A percentile compares a stretch with the other conserved stretches of the same genome.
Conservation (phyloP, 2,329 filamentous ascomycete species). For the Cordyceps farinosa region DNA sequence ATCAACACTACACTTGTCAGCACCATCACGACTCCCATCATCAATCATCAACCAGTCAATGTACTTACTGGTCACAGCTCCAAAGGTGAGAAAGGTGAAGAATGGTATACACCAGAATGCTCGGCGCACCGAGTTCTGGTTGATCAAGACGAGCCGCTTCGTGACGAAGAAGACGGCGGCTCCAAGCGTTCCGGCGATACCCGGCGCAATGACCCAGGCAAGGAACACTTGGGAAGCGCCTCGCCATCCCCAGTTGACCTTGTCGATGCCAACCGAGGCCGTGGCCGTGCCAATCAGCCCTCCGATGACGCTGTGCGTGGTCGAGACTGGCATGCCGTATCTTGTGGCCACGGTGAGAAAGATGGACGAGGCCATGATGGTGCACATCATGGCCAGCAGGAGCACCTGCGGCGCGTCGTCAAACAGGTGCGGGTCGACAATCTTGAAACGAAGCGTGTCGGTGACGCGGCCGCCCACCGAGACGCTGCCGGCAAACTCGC, state of each 20-base stretch:
- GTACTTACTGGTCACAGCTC: constrained; percentile 32
- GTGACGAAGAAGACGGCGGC: constrained; percentile 33
- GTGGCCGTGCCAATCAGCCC: constrained; percentile 36
- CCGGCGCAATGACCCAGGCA: constrained; percentile 37
- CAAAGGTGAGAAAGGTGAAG: constrained; percentile 37
- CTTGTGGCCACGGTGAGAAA: constrained; percentile 51
- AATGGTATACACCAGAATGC: constrained; percentile 36
- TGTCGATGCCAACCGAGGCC: constrained; percentile 33
- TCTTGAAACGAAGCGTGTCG: constrained; percentile 46
- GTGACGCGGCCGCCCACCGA: constrained; percentile 35
- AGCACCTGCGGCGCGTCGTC: constrained; percentile 43
- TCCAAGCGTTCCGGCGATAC: constrained; percentile 32
- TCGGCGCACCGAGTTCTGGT: constrained; percentile 29
- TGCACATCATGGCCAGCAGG: constrained; percentile 53
- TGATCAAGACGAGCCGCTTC: constrained; percentile 31
- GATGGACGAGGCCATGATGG: constrained; percentile 47
- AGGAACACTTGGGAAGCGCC: constrained; percentile 39
- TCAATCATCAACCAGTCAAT: neutral
- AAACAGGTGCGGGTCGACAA: constrained; percentile 44
- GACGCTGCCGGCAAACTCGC: constrained; percentile 44
- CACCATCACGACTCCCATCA: neutral
- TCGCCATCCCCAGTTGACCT: constrained; percentile 36
- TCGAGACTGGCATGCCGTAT: constrained; percentile 51
- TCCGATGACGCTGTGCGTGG: constrained; percentile 50
- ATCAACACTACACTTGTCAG: constrained; percentile 45